Base-by-base conservation (phyloP, 1,284 basidiomycete species). In the Uromyces viciae-fabae region DNA sequence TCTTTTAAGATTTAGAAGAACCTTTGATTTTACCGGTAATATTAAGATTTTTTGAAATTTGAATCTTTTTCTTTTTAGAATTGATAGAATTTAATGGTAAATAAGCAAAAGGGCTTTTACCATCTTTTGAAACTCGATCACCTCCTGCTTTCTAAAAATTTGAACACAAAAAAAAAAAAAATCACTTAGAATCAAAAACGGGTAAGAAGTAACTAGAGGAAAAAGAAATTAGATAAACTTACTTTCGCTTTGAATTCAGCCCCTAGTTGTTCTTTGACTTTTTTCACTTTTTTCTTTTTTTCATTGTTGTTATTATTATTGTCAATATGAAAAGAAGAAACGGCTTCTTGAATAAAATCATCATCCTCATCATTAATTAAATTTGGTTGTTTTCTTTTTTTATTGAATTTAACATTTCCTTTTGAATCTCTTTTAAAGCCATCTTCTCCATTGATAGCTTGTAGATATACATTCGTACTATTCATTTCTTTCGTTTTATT, bases 41-140 rank as follows among this genome's bases (percentile, higher is more conserved):
- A 68, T 77, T 52, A 2, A 77, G 14, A 22, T 38, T 68, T 25
- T 68, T 54, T 22, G 36, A 31, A 11, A 66, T 25, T 31, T 22
- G 42, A 19, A 73, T 80, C 71, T 82, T 79, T 22, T 76, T 81
- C 46, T 83, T 82, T 60, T 82, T 68, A 2, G 81, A 83, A 28
- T 80, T 83, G 28, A 84, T 76, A 7, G 71, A 69, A 66, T 71
- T 72, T n/a, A 83, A 64, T 15, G 93, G 88, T 58, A 98, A 86
- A 86, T 98, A 99, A 25, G 94, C 94, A 86, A 94, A 99, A 0
- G 97, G 97, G 87, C 94, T 96, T 85, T 98, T 89, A 86, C 97
- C 95, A 46, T 58, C 15, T 28, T 72, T 46, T 11, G 15, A 2
- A 8, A 72, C 69, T n/a, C 69, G 46, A 28, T 72, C 69, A 8